phyloP scores from a whole-genome alignment of 1,139 yeast species.

The Geotrichum phurueaensis region DNA sequence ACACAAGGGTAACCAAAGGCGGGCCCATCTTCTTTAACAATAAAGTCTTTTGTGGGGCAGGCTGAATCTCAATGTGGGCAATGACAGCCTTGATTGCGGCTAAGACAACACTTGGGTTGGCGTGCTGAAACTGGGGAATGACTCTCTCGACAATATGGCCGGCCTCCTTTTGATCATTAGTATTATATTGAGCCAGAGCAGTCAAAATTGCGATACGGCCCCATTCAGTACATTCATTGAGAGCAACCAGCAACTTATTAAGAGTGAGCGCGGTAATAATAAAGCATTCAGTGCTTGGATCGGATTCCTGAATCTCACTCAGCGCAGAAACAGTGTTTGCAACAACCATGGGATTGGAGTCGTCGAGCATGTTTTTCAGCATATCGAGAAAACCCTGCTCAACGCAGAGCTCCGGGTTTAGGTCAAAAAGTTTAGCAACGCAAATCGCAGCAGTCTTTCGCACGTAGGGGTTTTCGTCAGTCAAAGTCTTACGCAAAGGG shows the following conservation, averaged over 20 bases:
- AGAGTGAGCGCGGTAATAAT: constrained; percentile 44
- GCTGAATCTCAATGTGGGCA: constrained; percentile 57
- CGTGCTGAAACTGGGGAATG: constrained; percentile 94
- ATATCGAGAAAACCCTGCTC: constrained; percentile 81
- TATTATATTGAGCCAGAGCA: constrained; percentile 64
- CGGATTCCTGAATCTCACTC: constrained; percentile 71
- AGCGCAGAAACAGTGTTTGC: constrained; percentile 89
- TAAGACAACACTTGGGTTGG: constrained; percentile 90
- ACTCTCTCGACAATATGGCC: constrained; percentile 85
- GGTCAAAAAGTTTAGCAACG: constrained; percentile 89
- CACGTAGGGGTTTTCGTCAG: constrained; percentile 94
- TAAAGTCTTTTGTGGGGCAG: constrained; percentile 41
- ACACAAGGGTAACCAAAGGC: constrained; percentile 82
- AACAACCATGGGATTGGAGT: constrained; percentile 87
- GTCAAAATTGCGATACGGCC: constrained; percentile 87
- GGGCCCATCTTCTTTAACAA: constrained; percentile 75
- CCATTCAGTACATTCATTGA: constrained; percentile 99
- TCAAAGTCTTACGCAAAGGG: constrained; percentile 76
- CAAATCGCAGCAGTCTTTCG: constrained; percentile 96
- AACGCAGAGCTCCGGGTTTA: constrained; percentile 71
- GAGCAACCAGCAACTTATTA: constrained; percentile 65
- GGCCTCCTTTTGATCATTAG: constrained; percentile 60
- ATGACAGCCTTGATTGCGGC: constrained; percentile 79
- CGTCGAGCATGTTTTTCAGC: constrained; percentile 66
- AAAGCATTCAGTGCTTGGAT: constrained; percentile 47